Evolutionary conservation across 192 early-diverging fungal species (phyloP).

Genomic region (Mortierella claussenii): DNA sequence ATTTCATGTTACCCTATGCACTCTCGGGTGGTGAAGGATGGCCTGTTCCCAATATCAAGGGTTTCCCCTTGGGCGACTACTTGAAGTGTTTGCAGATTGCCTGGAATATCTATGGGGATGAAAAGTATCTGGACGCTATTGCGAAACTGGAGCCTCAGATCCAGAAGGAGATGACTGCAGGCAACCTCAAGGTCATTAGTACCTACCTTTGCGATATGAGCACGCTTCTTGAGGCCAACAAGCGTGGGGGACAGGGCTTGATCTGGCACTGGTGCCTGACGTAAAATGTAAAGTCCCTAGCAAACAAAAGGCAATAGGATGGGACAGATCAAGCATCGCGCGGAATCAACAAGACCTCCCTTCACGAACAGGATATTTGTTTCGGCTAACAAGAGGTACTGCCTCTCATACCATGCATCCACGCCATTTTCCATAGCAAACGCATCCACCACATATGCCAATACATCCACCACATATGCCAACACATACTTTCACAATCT

Average conservation of each 20-base stretch:
- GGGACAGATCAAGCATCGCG: too few relatives aligned
- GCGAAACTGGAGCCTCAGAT: slow-evolving; percentile 39
- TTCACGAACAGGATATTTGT: too few relatives aligned
- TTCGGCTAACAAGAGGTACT: too few relatives aligned
- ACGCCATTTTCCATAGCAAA: background rate
- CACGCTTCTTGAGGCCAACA: slow-evolving; percentile 25
- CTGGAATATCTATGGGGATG: slow-evolving; percentile 58
- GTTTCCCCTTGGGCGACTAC: slow-evolving; percentile 55
- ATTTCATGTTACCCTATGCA: slow-evolving; percentile 63
- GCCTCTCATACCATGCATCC: too few relatives aligned
- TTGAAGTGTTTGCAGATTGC: slow-evolving; percentile 62
- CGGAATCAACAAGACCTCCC: too few relatives aligned
- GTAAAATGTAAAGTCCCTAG: too few relatives aligned
- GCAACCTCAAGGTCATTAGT: slow-evolving; percentile 33
- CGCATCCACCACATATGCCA: background rate
- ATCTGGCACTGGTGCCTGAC: slow-evolving; percentile 54
- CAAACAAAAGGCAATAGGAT: too few relatives aligned
- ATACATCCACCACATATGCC: background rate
- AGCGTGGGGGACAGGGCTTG: slow-evolving; percentile 44
- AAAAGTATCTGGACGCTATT: slow-evolving; percentile 53
- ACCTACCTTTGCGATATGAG: slow-evolving; percentile 46
- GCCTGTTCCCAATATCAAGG: slow-evolving; percentile 56
- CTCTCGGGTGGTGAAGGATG: slow-evolving; percentile 57
- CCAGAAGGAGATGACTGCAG: slow-evolving; percentile 27
- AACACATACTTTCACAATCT: background rate